Percentiles rank a stretch among this genome's conserved stretches.
Evolutionary conservation across 2,329 filamentous ascomycete genomes (phyloP).

Genomic region (Fusarium sp.): DNA sequence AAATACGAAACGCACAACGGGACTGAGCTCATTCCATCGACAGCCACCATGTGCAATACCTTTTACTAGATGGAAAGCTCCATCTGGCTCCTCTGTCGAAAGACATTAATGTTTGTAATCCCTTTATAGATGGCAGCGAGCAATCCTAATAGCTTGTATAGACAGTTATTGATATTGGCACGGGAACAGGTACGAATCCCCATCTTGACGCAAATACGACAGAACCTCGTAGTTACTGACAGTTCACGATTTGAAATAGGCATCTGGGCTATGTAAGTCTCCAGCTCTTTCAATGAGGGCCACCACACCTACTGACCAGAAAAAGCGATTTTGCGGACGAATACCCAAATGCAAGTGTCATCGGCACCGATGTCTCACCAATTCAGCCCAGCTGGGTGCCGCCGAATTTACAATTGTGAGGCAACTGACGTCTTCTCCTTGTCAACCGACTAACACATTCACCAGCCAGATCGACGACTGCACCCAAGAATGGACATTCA

Average conservation of each 20-base stretch:
- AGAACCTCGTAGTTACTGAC: no score
- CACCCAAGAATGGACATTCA: conserved; percentile 42
- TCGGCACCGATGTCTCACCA: conserved; percentile 2
- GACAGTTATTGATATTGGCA: conserved; percentile 3
- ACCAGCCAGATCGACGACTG: conserved; percentile 43
- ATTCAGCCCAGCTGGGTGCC: conserved; percentile 2
- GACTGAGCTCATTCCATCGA: neutral
- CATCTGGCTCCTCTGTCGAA: neutral
- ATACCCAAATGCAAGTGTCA: neutral
- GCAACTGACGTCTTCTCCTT: no score
- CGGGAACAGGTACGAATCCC: neutral
- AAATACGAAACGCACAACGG: neutral
- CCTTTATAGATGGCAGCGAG: neutral
- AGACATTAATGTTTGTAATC: neutral
- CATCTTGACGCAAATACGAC: no score
- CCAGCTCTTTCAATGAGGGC: no score
- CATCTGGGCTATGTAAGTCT: conserved; percentile 3
- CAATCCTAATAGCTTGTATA: neutral
- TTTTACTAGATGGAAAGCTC: neutral
- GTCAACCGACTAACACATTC: neutral
- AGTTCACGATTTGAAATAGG: neutral
- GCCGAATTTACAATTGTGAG: conserved; percentile 1
- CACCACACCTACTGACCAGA: neutral
- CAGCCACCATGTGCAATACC: neutral
- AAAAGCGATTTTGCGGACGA: conserved; percentile 6